Evolutionary conservation across 2,329 filamentous ascomycete species (phyloP).

Genomic region (Cercospora janseana): DNA sequence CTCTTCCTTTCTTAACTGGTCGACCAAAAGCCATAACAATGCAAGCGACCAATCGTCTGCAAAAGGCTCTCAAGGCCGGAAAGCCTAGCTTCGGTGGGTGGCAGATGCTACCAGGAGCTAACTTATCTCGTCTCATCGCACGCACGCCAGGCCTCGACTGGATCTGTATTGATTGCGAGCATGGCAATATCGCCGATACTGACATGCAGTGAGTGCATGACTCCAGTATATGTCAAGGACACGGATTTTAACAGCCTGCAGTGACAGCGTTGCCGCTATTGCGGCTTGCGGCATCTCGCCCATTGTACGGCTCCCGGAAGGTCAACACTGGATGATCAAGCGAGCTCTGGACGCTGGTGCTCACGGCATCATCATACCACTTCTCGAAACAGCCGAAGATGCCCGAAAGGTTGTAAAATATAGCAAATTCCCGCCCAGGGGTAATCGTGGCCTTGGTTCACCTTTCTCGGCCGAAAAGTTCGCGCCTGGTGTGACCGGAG

Average conservation of each 20-base stretch:
- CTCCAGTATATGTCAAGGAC: neutral
- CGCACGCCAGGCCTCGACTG: constrained; percentile 49
- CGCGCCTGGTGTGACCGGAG: constrained; percentile 25
- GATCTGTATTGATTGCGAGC: constrained; percentile 51
- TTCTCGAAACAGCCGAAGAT: constrained; percentile 41
- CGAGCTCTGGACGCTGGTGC: constrained; percentile 59
- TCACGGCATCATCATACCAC: constrained; percentile 57
- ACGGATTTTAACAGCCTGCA: neutral
- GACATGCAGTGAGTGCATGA: constrained; percentile 48
- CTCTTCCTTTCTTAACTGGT: too few species aligned
- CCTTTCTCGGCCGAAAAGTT: constrained; percentile 50
- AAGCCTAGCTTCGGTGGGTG: constrained; percentile 56
- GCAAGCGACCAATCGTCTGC: constrained; percentile 55
- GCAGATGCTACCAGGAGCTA: constrained; percentile 58
- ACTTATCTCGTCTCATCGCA: constrained; percentile 54
- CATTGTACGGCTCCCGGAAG: constrained; percentile 52
- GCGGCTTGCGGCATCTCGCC: constrained; percentile 46
- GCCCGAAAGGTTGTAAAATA: constrained; percentile 52
- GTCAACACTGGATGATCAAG: constrained; percentile 63
- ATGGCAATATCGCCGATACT: constrained; percentile 56
- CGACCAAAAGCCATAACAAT: too few species aligned
- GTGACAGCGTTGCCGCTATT: constrained; percentile 53
- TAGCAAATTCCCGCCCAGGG: constrained; percentile 57
- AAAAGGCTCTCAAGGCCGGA: constrained; percentile 51
- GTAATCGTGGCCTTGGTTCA: constrained; percentile 56